Conservation (phyloP, 176 grass and related monocot genomes). For the Oryza officinalis region DNA sequence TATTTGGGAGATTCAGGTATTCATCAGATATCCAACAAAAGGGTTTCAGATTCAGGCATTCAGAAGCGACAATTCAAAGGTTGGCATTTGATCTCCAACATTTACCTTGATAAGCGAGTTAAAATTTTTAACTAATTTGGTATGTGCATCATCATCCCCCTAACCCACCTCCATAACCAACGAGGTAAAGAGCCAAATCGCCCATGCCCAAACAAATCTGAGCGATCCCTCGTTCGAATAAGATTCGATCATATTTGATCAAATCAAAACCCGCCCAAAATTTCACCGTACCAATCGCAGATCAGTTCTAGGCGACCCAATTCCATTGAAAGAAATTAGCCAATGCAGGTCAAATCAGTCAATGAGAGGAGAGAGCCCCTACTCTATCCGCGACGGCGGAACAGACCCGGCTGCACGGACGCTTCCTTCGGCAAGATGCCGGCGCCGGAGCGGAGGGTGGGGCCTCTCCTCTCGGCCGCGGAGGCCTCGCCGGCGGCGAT, state of each 20-base stretch:
- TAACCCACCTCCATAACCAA: background rate
- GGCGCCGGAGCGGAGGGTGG: background rate
- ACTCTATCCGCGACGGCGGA: constrained; percentile 1
- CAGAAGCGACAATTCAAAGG: background rate
- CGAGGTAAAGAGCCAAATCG: background rate
- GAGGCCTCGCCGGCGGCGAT: background rate
- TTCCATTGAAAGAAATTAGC: background rate
- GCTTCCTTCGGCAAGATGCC: background rate
- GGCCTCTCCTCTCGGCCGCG: background rate
- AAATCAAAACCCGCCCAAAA: background rate
- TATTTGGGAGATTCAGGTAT: too few species aligned
- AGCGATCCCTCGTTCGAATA: background rate
- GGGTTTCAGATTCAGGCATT: too few species aligned
- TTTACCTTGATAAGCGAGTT: background rate
- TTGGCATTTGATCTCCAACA: background rate
- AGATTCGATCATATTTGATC: background rate
- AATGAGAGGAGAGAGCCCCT: constrained; percentile 7
- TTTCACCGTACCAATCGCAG: background rate
- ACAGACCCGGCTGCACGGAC: background rate
- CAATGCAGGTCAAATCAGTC: background rate
- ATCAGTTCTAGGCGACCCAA: background rate
- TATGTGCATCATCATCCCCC: background rate
- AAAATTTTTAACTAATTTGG: background rate
- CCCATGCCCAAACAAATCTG: background rate
- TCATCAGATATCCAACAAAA: too few species aligned